phyloP scores from a whole-genome alignment of 2,329 filamentous ascomycete species.

The Colletotrichum chrysophilum region DNA sequence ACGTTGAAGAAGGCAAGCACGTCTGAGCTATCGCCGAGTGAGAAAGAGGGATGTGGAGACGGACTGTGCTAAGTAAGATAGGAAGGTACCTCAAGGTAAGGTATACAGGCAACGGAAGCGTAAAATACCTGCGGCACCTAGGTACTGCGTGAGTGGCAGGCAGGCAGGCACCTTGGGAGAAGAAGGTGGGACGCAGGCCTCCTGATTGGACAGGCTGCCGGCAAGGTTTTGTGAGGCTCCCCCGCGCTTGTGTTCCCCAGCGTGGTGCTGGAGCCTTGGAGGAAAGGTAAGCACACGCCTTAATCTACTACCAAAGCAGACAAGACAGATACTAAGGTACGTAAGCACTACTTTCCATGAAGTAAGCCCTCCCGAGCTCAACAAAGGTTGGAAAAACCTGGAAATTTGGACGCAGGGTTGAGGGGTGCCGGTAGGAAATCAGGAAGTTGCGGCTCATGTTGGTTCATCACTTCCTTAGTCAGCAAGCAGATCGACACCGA shows the following conservation, averaged over 20 bases:
- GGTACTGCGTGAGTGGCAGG: neutral
- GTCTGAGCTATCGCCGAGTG: neutral
- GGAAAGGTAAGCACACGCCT: neutral
- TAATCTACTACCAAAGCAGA: neutral
- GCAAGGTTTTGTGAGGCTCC: neutral
- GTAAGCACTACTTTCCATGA: neutral
- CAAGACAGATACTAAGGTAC: neutral
- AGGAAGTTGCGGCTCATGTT: neutral
- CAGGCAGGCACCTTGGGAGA: neutral
- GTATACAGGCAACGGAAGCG: neutral
- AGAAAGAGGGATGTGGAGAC: neutral
- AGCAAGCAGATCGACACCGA: neutral
- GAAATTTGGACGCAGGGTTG: neutral
- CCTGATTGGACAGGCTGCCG: constrained; percentile 2
- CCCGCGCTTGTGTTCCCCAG: neutral
- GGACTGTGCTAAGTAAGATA: neutral
- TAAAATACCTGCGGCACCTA: neutral
- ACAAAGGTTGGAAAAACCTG: neutral
- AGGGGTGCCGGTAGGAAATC: neutral
- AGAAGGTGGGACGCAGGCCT: constrained; percentile 3
- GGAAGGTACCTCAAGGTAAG: neutral
- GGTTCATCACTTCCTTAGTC: neutral
- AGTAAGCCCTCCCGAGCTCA: neutral
- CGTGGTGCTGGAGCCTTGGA: neutral
- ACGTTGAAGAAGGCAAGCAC: neutral